Base-by-base conservation (phyloP, 805 yeast species). In the Schizosaccharomyces japonicus region DNA sequence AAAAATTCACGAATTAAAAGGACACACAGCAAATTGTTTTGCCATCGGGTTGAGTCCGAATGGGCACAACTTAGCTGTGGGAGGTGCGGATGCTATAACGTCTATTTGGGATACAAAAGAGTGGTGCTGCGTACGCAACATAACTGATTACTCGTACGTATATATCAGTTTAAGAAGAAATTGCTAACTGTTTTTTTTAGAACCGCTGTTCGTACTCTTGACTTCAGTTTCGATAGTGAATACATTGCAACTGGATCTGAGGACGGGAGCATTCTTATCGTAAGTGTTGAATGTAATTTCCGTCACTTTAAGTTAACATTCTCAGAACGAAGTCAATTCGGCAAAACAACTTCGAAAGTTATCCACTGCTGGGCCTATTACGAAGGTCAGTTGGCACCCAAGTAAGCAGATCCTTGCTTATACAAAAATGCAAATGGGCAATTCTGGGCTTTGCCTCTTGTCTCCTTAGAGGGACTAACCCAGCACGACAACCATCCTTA, bases 61-160 rank as follows among this genome's bases (percentile, higher is more conserved):
- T 46, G 82, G 78, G 0, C 53, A 60, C 21, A 69, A 58, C 52
- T 49, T 77, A 8, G 67, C 69, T 2, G 68, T 67, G 1, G 82
- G 80, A 0, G 64, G 76, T 17, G 68, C 66, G 49, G 80, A 74
- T 50, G 79, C 79, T 25, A 64, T 69, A 17, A 66, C 72, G 5
- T 65, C 73, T 17, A 34, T 72, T 8, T 74, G 77, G 76, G 61
- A 63, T 34, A 56, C 68, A 5, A 50, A 56, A 1, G 62, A 64
- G 26, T 58, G 72, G 58, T 58, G 65, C 48, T 61, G 63, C 44
- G 49, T 55, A n/a, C 56, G 57, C 31, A 66, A 68, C 0, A 54
- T 69, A 10, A 57, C 68, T 32, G 53, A 61, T n/a, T 57, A 64
- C 2, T 72, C 68, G 55, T 49, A 53, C 51, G 50, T 17, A 29